These are phyloP conservation scores for Venturia oleaginea DNA, from an alignment of 2,329 filamentous ascomycete genomes.

Conservation along the genomic window DNA sequence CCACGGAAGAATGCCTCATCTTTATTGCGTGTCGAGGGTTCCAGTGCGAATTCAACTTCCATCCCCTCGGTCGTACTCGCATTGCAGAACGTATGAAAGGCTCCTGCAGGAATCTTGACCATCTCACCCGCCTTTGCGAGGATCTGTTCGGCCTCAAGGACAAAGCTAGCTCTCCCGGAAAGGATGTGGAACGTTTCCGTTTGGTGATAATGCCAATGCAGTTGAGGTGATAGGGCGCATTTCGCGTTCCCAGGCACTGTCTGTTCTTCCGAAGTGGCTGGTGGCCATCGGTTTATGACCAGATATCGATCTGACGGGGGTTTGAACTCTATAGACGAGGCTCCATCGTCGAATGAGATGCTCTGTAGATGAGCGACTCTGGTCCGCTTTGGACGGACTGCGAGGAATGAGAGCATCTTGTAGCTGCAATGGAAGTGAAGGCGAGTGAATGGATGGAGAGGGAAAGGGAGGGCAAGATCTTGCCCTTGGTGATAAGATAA, in stretches of 20 bases:
- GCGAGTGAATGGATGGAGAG: neutral
- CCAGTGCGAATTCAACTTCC: constrained; percentile 8
- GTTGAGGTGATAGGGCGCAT: constrained; percentile 2
- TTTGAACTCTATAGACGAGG: constrained; percentile 5
- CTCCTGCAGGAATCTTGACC: constrained; percentile 5
- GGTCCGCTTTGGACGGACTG: neutral
- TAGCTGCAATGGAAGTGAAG: neutral
- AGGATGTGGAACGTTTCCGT: constrained; percentile 6
- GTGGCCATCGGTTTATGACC: constrained; percentile 9
- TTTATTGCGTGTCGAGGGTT: neutral
- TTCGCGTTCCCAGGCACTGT: neutral
- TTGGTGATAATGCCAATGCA: neutral
- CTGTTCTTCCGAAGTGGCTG: constrained; percentile 3
- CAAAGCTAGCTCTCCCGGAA: neutral
- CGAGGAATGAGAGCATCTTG: constrained; percentile 9
- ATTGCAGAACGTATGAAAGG: constrained; percentile 9
- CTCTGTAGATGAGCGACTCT: constrained; percentile 3
- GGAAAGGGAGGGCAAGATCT: neutral
- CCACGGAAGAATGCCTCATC: constrained; percentile 10
- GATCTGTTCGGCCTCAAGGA: neutral
- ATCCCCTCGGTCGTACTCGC: neutral
- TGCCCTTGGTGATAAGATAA: neutral
- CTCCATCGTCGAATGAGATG: constrained; percentile 2
- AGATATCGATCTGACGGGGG: neutral
- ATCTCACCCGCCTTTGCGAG: neutral